Conservation (phyloP, 169 alveolate species). For the Besnoitia besnoiti region DNA sequence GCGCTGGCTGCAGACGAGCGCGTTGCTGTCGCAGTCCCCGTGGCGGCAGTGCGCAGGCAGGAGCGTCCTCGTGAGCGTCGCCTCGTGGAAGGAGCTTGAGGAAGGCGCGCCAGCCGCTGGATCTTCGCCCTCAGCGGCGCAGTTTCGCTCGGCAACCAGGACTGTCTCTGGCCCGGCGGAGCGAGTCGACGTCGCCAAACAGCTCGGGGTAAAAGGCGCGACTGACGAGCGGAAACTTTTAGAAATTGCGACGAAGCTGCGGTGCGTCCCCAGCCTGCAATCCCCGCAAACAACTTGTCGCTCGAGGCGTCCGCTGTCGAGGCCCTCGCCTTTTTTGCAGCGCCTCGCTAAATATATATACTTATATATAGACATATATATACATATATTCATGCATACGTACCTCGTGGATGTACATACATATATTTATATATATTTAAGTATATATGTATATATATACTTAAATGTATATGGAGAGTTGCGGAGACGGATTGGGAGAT, state of each 20-base stretch:
- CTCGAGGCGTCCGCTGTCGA: too few relatives aligned
- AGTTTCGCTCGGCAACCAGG: too few relatives aligned
- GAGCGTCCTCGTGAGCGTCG: not conserved
- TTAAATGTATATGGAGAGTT: not conserved
- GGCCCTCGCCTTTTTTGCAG: too few relatives aligned
- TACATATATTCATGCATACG: too few relatives aligned
- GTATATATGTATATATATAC: too few relatives aligned
- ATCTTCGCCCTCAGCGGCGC: not conserved
- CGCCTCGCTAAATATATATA: not conserved
- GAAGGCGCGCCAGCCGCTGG: not conserved
- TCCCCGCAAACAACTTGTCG: too few relatives aligned
- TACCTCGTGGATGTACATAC: not conserved
- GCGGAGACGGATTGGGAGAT: not conserved
- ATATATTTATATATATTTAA: too few relatives aligned
- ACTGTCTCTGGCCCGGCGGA: not conserved
- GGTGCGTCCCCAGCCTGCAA: not conserved
- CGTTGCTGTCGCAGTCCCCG: not conserved
- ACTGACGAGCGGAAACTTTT: not conserved
- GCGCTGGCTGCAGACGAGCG: constrained; percentile 33
- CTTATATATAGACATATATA: too few relatives aligned
- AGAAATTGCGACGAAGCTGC: not conserved
- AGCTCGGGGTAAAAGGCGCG: not conserved
- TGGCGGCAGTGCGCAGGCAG: not conserved
- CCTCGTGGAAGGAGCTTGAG: not conserved
- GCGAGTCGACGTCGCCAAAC: not conserved